Evolutionary conservation across 768 basidiomycete genomes (phyloP).

Genomic region (Termitomyces heimii): DNA sequence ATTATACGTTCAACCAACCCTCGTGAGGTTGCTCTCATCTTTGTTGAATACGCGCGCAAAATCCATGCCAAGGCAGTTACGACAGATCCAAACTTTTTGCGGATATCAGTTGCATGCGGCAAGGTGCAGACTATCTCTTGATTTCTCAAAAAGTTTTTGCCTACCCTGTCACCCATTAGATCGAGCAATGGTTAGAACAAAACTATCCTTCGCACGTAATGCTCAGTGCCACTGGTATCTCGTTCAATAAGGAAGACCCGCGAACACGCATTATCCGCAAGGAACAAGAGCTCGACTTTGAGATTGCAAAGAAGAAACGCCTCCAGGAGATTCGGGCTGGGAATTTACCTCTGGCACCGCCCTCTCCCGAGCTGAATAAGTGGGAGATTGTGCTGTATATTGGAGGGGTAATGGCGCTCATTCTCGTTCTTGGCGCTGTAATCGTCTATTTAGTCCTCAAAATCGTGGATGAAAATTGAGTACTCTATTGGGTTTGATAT

Average conservation of each 20-base stretch:
- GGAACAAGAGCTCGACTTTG: slow-evolving; percentile 37
- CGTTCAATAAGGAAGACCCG: slow-evolving; percentile 46
- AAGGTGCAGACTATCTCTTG: slow-evolving; percentile 43
- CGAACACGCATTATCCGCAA: slow-evolving; percentile 45
- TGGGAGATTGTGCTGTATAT: slow-evolving; percentile 26
- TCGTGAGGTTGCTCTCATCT: slow-evolving; percentile 84
- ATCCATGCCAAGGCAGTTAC: slow-evolving; percentile 80
- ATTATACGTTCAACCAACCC: slow-evolving; percentile 93
- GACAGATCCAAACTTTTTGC: slow-evolving; percentile 83
- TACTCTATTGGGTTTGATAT: not conserved
- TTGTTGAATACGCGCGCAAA: slow-evolving; percentile 72
- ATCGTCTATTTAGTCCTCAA: slow-evolving; percentile 11
- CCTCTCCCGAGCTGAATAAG: slow-evolving; percentile 10
- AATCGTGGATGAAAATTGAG: slow-evolving; percentile 2
- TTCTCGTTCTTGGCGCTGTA: slow-evolving; percentile 7
- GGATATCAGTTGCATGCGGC: slow-evolving; percentile 76
- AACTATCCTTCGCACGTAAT: slow-evolving; percentile 89
- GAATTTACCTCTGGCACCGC: not conserved
- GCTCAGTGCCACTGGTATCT: slow-evolving; percentile 19
- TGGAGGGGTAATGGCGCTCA: slow-evolving; percentile 8
- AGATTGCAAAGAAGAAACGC: slow-evolving; percentile 24
- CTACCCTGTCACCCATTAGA: slow-evolving; percentile 32
- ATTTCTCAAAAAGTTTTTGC: slow-evolving; percentile 6
- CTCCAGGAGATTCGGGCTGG: slow-evolving; percentile 21
- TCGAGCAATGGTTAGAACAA: slow-evolving; percentile 92